Evolutionary conservation across 2,329 filamentous ascomycete species (phyloP), one percentile per base, ranked within the genome.

Genomic region (Elsinoe batatas): DNA sequence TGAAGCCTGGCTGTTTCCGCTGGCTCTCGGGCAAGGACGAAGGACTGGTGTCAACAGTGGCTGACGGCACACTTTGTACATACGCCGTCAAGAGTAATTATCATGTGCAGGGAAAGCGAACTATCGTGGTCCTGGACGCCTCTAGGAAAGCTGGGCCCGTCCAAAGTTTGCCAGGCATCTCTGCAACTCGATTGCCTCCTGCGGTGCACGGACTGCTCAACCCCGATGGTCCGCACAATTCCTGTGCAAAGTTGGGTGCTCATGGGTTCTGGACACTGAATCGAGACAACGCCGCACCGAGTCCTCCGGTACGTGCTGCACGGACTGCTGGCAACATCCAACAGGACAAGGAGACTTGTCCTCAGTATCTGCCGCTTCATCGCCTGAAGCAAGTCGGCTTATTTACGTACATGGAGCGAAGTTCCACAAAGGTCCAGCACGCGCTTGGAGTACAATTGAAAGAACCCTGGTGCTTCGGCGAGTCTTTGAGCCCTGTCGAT

Each of bases 281-380:
- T 22, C 33, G 38, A 33, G 42, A 44, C 13, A 30, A 7, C 6
- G 47, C 8, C 35, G 37, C 51, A 3, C 17, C n/a, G 11, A 44
- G 37, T 32, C 53, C 53, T 8, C 53, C 53, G 5, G 42, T 55
- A 8, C 32, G 26, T 3, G 37, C 55, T 6, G 47, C 53, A 3
- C 89, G 88, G 5, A 55, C 53, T 15, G 53, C 53, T n/a, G 42
- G 53, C 20, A 55, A 35, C 38, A 30, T 55, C 15, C 38, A 44
- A 20, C 91, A 96, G 20, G 57, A 60, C 44, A 73, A 94, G 95
- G 93, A 98, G 67, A 95, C 91, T 1, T 96, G 91, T 65, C 87
- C 91, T 3, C 89, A 91, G 1, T 97, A 95, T 64, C 91, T 95
- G 64, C 91, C 93, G 1, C 96, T 97, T 73, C 91, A 97, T 68